Evolutionary conservation across 331 rosid species (phyloP).

Genomic region (Malus hybrid): DNA sequence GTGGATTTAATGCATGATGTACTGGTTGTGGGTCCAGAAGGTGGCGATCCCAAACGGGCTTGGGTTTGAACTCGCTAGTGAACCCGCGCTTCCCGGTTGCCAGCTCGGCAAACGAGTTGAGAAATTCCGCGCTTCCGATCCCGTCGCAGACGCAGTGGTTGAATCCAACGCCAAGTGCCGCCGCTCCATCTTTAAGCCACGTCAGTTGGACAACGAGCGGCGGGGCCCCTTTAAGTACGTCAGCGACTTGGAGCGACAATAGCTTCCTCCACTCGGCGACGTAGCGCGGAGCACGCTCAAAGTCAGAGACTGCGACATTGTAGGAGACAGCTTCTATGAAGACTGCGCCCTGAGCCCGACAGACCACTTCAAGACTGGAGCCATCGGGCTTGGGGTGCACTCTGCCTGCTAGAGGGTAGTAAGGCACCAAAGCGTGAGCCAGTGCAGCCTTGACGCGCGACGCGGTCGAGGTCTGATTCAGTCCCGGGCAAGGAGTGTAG

Average conservation of each 20-base stretch:
- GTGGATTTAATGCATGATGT: neutral
- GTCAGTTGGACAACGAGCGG: slow-evolving; percentile 75
- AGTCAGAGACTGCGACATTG: slow-evolving; percentile 22
- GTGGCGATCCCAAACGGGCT: slow-evolving; percentile 73
- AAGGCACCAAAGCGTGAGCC: slow-evolving; percentile 53
- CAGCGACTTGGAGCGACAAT: slow-evolving; percentile 47
- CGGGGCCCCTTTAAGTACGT: slow-evolving; percentile 72
- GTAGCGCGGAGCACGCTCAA: slow-evolving; percentile 45
- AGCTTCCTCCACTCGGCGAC: slow-evolving; percentile 61
- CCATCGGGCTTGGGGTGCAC: slow-evolving; percentile 35
- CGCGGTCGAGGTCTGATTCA: slow-evolving; percentile 18
- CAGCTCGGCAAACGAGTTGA: slow-evolving; percentile 50
- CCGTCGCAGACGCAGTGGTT: slow-evolving; percentile 82
- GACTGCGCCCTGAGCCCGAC: slow-evolving; percentile 65
- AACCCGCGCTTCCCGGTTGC: slow-evolving; percentile 25
- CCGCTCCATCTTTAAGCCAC: slow-evolving; percentile 67
- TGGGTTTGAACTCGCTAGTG: slow-evolving; percentile 14
- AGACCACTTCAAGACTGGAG: slow-evolving; percentile 51
- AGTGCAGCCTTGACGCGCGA: slow-evolving; percentile 51
- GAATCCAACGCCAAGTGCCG: slow-evolving; percentile 65
- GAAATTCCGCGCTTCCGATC: slow-evolving; percentile 68
- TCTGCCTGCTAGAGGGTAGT: slow-evolving; percentile 64
- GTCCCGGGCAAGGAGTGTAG: slow-evolving; percentile 28
- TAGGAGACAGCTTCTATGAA: slow-evolving; percentile 68
- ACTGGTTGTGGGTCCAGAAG: slow-evolving; percentile 23